Conservation (phyloP, 306 rosid species). For the Quercus mongolica region DNA sequence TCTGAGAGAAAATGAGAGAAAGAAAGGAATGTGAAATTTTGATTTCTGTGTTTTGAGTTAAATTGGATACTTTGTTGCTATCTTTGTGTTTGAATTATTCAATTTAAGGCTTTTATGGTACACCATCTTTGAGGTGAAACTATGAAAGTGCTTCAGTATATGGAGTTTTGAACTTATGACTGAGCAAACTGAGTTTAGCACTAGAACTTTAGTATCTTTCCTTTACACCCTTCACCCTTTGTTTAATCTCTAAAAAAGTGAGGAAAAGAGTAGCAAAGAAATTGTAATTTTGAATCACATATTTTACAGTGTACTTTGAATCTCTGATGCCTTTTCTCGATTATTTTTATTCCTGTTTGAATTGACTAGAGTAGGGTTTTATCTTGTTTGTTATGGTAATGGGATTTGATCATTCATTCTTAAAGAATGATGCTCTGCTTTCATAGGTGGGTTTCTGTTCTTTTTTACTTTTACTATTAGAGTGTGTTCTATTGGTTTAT, state of each 20-base stretch:
- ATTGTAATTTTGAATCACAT: not conserved
- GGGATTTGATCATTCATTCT: conserved; percentile 3
- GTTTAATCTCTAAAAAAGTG: not conserved
- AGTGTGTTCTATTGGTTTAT: not conserved
- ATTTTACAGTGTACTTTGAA: not conserved
- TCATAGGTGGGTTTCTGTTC: not conserved
- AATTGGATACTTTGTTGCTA: not conserved
- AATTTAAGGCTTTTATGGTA: not conserved
- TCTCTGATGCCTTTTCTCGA: not conserved
- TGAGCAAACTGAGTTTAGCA: not conserved
- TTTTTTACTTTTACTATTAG: not conserved
- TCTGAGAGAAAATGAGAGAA: conserved; percentile 18
- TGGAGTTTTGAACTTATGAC: not conserved
- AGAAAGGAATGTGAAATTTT: conserved; percentile 13
- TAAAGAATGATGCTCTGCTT: conserved; percentile 8
- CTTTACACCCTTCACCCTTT: not conserved
- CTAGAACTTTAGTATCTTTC: not conserved
- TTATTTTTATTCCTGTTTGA: not conserved
- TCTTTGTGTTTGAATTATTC: not conserved
- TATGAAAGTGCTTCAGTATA: not conserved
- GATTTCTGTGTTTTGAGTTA: not conserved
- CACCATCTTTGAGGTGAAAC: not conserved
- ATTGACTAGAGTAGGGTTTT: not conserved
- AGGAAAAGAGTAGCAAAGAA: not conserved
- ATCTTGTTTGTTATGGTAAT: not conserved